These are phyloP conservation scores for Lathyrus aphaca DNA, from an alignment of 306 rosid species.

Conservation along the genomic window DNA sequence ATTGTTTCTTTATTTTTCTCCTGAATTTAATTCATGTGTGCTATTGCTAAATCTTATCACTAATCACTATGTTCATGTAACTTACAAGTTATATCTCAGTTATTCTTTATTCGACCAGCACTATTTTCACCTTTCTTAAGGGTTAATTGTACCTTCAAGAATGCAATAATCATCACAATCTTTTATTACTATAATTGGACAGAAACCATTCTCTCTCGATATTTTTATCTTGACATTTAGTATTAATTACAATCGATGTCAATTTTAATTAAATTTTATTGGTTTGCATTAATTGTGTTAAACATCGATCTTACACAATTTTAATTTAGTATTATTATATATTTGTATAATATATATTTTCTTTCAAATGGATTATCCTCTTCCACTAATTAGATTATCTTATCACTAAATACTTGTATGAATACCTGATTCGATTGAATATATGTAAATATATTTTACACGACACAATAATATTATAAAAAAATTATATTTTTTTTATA, in stretches of 20 bases:
- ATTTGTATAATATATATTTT: too few species aligned
- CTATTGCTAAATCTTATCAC: background rate
- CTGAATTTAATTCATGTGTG: background rate
- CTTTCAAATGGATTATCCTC: too few species aligned
- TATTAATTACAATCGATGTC: background rate
- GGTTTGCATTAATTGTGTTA: too few species aligned
- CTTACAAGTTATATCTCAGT: slow-evolving; percentile 1
- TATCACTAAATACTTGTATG: too few species aligned
- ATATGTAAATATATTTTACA: background rate
- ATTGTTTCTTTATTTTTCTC: too few species aligned
- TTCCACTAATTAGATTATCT: too few species aligned
- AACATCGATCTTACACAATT: too few species aligned
- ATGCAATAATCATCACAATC: background rate
- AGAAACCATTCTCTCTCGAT: background rate
- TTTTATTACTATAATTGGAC: background rate
- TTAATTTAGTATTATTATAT: background rate
- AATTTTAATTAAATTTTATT: background rate
- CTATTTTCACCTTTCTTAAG: background rate
- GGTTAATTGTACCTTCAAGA: slow-evolving; percentile 11
- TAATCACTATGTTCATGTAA: slow-evolving; percentile 1
- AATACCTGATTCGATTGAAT: background rate
- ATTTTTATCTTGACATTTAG: background rate
- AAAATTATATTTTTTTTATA: background rate
- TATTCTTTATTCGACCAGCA: background rate
- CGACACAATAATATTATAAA: background rate